These are phyloP conservation scores for Colletotrichum somersetense DNA, from an alignment of 2,329 filamentous ascomycete species.

Conservation along the genomic window DNA sequence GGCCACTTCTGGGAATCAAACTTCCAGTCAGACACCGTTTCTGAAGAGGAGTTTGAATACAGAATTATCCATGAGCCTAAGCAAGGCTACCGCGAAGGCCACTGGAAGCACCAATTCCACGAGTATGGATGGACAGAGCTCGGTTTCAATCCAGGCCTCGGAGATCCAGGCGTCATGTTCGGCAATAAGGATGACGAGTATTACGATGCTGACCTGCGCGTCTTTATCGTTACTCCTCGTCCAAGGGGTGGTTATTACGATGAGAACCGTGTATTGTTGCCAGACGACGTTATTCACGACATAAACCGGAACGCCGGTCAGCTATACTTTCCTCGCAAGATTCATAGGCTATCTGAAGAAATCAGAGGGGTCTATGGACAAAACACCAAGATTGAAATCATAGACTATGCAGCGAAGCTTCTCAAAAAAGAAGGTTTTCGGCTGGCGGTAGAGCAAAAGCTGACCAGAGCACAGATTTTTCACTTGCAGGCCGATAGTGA, in stretches of 20 bases:
- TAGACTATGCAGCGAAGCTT: not conserved
- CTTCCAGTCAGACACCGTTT: not conserved
- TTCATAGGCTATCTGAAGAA: not conserved
- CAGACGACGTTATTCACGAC: not conserved
- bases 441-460: rapidly evolving
- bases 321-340: not conserved
- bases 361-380: not conserved
- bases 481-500: not conserved
- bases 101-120: not conserved
- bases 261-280: not conserved
- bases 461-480: not conserved
- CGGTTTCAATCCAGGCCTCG: not conserved
- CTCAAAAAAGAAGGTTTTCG: not conserved
- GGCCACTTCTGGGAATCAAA: not conserved
- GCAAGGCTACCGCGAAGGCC: not conserved
- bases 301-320: not conserved
- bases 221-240: not conserved
- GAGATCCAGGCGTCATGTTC: not conserved
- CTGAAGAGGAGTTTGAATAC: not conserved
- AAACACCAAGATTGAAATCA: not conserved
- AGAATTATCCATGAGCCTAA: not conserved
- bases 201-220: not conserved
- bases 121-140: not conserved
- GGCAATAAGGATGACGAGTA: not conserved
- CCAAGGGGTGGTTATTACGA: not conserved